Percentiles rank a stretch among this genome's conserved stretches.
These are phyloP conservation scores for Suillus alpinus DNA, from an alignment of 768 basidiomycete species.

Conservation along the genomic window DNA sequence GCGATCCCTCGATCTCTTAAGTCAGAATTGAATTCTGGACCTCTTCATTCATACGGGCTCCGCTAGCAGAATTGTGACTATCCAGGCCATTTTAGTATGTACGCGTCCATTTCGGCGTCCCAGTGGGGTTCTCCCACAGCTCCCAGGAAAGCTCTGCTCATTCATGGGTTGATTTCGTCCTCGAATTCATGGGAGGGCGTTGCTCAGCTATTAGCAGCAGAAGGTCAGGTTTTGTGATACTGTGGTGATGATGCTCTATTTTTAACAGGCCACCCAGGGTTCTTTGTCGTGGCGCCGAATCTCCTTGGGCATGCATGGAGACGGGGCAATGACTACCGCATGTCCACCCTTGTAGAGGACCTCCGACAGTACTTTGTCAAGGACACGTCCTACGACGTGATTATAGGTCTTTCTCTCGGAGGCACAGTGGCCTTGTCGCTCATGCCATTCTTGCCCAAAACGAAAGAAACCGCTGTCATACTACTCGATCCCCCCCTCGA, in stretches of 20 bases:
- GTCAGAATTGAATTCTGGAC: not conserved
- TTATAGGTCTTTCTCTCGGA: constrained; percentile 20
- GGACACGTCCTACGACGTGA: constrained; percentile 13
- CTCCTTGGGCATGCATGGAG: constrained; percentile 15
- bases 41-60: too few relatives aligned
- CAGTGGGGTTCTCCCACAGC: constrained; percentile 18
- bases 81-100: not conserved
- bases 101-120: constrained; percentile 5
- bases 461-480: constrained; percentile 4
- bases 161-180: constrained; percentile 14
- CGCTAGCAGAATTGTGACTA: not conserved
- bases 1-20: not conserved
- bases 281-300: constrained; percentile 19
- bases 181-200: constrained; percentile 18
- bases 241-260: not conserved
- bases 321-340: constrained; percentile 7
- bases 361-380: constrained; percentile 10
- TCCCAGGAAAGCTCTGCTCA: constrained; percentile 11
- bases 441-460: constrained; percentile 12
- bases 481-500: constrained; percentile 15
- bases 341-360: constrained; percentile 12
- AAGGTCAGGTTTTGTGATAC: constrained; percentile 11
- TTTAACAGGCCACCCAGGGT: constrained; percentile 9
- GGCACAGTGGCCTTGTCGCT: constrained; percentile 13
- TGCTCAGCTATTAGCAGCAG: constrained; percentile 11